Evolutionary conservation across 2,329 filamentous ascomycete species (phyloP).

Genomic region (Fonsecaea erecta): DNA sequence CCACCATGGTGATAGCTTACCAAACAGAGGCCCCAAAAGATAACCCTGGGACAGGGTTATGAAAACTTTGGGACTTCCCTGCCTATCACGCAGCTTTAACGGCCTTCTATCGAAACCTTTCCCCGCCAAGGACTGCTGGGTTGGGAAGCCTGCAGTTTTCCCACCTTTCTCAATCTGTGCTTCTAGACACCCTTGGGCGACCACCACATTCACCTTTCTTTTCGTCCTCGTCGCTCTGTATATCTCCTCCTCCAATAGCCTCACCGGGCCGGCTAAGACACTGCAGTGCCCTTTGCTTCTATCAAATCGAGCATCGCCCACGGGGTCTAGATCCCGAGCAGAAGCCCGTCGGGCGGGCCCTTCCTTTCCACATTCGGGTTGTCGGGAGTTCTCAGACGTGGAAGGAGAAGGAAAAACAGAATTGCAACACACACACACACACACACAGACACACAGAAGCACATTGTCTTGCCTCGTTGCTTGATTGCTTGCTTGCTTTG

Average conservation of each 20-base stretch:
- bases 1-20: neutral
- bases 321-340: conserved; percentile 4
- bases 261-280: neutral
- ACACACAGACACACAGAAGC: neutral
- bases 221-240: neutral
- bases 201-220: neutral
- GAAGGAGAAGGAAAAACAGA: neutral
- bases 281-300: neutral
- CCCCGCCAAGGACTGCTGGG: neutral
- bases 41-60: neutral
- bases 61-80: neutral
- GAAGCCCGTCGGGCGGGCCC: neutral
- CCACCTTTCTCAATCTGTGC: neutral
- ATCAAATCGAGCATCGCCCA: neutral
- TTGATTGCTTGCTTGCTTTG: neutral
- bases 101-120: neutral
- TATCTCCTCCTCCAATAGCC: neutral
- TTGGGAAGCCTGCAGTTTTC: neutral
- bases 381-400: conserved; percentile 6
- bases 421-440: neutral
- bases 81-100: neutral
- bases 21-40: neutral
- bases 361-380: neutral
- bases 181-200: neutral
- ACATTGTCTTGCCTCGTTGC: neutral